Conservation (phyloP, 495 filamentous ascomycete genomes). For the Podospora anserina region DNA sequence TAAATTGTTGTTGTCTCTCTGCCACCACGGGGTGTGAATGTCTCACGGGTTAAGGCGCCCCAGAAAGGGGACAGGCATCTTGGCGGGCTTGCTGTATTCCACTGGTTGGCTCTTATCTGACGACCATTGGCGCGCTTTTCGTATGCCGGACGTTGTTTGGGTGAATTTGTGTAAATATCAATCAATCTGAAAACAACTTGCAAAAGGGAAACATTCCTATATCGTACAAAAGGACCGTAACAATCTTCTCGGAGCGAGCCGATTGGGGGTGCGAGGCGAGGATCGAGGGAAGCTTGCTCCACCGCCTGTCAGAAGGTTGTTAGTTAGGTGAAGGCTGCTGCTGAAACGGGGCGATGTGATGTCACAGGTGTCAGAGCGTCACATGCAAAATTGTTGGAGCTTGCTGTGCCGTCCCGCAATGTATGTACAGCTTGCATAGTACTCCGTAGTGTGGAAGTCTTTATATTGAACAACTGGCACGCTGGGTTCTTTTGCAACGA, state of each 20-base stretch:
- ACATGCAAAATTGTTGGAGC: slow-evolving; percentile 23
- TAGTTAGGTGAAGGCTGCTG: not conserved
- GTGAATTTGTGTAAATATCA: not conserved
- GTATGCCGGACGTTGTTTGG: not conserved
- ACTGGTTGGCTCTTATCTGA: slow-evolving; percentile 4
- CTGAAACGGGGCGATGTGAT: slow-evolving; percentile 19
- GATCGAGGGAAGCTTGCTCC: slow-evolving; percentile 1
- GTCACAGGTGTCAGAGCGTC: slow-evolving; percentile 19
- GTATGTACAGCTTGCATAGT: no score
- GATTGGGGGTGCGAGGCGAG: not conserved
- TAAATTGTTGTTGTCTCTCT: not conserved
- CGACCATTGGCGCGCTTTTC: slow-evolving; percentile 15
- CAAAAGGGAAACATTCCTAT: not conserved
- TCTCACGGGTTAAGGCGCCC: slow-evolving; percentile 72
- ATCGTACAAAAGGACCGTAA: not conserved
- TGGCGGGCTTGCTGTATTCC: slow-evolving; percentile 31
- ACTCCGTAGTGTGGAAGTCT: not conserved
- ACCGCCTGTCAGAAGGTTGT: not conserved
- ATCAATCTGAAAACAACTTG: not conserved
- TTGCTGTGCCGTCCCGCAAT: not conserved
- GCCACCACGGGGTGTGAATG: slow-evolving; percentile 1
- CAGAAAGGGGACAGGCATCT: slow-evolving; percentile 77
- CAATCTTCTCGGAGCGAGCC: not conserved
- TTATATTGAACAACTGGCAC: not conserved
- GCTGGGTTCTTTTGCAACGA: no score